Base-by-base conservation (phyloP, 352 stramenopile genomes). In the Phytophthora pinifolia region DNA sequence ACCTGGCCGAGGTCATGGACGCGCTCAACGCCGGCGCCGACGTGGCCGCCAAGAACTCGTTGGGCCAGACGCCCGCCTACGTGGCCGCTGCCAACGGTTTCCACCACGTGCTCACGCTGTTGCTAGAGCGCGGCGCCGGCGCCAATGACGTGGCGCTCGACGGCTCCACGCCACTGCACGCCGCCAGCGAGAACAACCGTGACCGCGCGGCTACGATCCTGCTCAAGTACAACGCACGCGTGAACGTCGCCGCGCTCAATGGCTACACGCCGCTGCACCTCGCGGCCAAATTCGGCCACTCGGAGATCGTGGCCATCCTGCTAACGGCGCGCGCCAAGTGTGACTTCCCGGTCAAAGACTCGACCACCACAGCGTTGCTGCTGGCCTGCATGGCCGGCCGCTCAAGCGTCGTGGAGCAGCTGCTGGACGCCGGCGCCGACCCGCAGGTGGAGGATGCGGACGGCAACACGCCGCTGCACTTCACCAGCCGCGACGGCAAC, bases 401-500 rank as follows among this genome's bases (percentile, higher is more conserved):
- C 48, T 65, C 74, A 1, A 76, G 74, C 29, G 69, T 93, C 14
- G 75, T 89, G 10, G 82, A 92, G 62, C 52, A 80, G 47, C 63
- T 94, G 38, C 59, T 94, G 42, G 80, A 92, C 51, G 69, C 64
- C 9, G 80, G 80, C 13, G 85, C 85, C 6, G 85, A 94, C 52
- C 78, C 81, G 15, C 74, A 92, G 59, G 74, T 71, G 1, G 85
- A 94, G 51, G 81, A 94, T 59, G 62, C 63, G 17, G 79, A 89
- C 9, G 85, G 85, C 38, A 92, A 94, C 70, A 92, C 82, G 15
- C 79, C 82, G 35, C 65, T 94, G 47, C 85, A 94, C 48, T 88
- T 92, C 46, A 73, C 80, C 6, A 89, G 79, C 56, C 71, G 70
- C 20, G 74, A 82, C 33, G 85, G 82, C 13, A 84, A 92, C 64